Percentiles rank a stretch among this genome's conserved stretches.
Evolutionary conservation across 306 rosid species (phyloP).

Genomic region (Trifolium dubium): DNA sequence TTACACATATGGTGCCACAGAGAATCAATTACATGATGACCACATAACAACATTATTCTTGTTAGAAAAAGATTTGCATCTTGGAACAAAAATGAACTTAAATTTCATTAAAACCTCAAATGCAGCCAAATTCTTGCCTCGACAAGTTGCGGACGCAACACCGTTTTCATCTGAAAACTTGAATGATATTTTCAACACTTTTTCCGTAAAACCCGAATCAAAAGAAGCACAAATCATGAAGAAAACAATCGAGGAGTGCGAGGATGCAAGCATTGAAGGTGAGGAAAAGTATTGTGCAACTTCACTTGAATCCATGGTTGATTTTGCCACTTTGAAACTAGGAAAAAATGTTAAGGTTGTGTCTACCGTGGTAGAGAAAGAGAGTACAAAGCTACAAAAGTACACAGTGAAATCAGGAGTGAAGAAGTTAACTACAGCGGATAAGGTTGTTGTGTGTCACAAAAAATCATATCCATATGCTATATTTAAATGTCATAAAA

Average conservation of each 20-base stretch:
- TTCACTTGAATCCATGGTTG: constrained; percentile 87
- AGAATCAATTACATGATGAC: constrained; percentile 61
- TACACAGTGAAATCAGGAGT: constrained; percentile 51
- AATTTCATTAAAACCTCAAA: constrained; percentile 54
- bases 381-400: constrained; percentile 44
- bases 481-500: constrained; percentile 76
- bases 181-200: constrained; percentile 40
- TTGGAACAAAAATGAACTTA: constrained; percentile 50
- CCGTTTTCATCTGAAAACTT: constrained; percentile 71
- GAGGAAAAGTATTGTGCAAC: constrained; percentile 87
- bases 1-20: constrained; percentile 44
- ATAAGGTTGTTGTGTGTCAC: constrained; percentile 71
- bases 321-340: constrained; percentile 67
- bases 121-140: constrained; percentile 57
- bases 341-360: constrained; percentile 57
- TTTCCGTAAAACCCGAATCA: constrained; percentile 55
- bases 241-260: constrained; percentile 66
- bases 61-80: constrained; percentile 60
- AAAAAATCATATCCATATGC: constrained; percentile 72
- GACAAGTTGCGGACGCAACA: constrained; percentile 44
- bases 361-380: constrained; percentile 63
- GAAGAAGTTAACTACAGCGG: constrained; percentile 45
- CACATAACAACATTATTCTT: constrained; percentile 71
- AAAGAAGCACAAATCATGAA: constrained; percentile 51
- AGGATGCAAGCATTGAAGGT: constrained; percentile 45